Evolutionary conservation across 306 rosid genomes (phyloP).

Genomic region (Casuarina glauca): DNA sequence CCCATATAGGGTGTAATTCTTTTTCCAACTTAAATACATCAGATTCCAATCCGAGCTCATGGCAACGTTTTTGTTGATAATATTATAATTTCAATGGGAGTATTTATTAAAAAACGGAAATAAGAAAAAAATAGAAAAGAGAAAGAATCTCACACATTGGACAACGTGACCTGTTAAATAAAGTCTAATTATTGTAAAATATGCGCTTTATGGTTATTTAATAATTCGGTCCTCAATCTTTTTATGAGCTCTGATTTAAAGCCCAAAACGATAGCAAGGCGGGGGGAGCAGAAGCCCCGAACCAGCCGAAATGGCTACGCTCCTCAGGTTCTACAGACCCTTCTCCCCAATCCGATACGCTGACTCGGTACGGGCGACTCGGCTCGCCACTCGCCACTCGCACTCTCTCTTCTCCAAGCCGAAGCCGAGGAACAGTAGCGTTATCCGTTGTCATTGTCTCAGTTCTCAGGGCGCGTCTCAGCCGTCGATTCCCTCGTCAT

Average conservation of each 20-base stretch:
- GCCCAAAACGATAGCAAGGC: not conserved
- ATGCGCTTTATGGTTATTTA: no score
- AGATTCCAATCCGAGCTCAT: no score
- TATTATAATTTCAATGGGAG: no score
- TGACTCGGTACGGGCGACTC: conserved; percentile 34
- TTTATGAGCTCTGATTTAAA: not conserved
- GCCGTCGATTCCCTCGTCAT: conserved; percentile 33
- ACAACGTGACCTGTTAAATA: no score
- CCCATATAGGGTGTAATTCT: no score
- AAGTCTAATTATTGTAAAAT: no score
- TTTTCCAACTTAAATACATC: no score
- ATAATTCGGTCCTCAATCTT: no score
- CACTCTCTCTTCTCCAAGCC: conserved; percentile 30
- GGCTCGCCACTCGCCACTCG: conserved; percentile 17
- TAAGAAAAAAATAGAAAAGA: no score
- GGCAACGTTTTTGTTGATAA: no score
- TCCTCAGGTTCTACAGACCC: conserved; percentile 65
- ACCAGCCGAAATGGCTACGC: conserved; percentile 48
- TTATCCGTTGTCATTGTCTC: conserved; percentile 35
- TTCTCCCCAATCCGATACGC: conserved; percentile 35
- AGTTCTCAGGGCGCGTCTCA: conserved; percentile 42
- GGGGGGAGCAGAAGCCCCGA: not conserved
- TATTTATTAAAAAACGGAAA: no score
- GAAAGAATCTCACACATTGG: no score
- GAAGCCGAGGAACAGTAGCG: not conserved